Evolutionary conservation across 768 basidiomycete genomes (phyloP).

Genomic region (Tylopilus sp.): DNA sequence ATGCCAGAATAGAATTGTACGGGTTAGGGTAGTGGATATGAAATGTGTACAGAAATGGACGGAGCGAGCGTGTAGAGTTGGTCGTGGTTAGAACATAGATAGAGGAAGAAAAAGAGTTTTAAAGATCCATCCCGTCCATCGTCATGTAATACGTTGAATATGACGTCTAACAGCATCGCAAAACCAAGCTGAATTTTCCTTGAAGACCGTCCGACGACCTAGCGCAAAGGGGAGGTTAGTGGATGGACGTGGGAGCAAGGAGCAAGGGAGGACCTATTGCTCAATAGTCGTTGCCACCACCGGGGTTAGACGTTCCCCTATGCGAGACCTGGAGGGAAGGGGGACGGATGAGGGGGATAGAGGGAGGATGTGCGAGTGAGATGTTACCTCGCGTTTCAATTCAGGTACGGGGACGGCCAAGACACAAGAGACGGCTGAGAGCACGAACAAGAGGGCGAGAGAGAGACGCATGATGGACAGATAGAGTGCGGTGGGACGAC

Average conservation of each 20-base stretch:
- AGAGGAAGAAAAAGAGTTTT: neutral
- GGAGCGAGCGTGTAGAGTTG: conserved; percentile 6
- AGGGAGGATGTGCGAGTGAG: neutral
- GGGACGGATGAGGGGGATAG: neutral
- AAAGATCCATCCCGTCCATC: conserved; percentile 1
- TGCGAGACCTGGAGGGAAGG: neutral
- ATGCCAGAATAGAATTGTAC: conserved; percentile 1
- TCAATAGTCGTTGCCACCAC: neutral
- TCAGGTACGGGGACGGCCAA: conserved; percentile 14
- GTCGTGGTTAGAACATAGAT: neutral
- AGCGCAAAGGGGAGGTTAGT: neutral
- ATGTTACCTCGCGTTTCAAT: conserved; percentile 3
- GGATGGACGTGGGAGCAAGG: rapidly evolving
- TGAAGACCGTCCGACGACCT: neutral
- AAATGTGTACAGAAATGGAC: neutral
- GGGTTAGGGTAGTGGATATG: neutral
- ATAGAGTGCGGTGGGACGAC: neutral
- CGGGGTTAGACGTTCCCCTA: neutral
- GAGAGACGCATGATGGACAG: conserved; percentile 15
- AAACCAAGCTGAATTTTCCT: neutral
- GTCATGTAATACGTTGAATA: neutral
- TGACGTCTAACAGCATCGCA: neutral
- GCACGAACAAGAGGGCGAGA: conserved; percentile 2
- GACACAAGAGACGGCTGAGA: conserved; percentile 11
- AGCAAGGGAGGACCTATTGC: neutral